Percentiles rank a stretch among this genome's conserved stretches.
Evolutionary conservation across 345 rosid species (phyloP).

Genomic region (Syzygium oleosum): DNA sequence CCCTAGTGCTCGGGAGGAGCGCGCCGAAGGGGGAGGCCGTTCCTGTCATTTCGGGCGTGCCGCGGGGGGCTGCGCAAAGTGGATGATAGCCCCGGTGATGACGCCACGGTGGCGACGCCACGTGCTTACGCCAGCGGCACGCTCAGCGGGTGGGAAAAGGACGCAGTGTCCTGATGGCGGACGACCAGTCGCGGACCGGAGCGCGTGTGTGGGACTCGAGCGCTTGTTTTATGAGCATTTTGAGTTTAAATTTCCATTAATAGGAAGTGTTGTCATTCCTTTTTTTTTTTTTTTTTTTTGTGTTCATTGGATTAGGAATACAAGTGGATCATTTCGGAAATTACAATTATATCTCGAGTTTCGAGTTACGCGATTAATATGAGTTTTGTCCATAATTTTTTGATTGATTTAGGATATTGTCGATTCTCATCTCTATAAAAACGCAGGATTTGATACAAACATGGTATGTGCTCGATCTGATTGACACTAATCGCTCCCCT

Average conservation of each 20-base stretch:
- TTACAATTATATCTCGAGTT: neutral
- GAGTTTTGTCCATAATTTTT: too few species aligned
- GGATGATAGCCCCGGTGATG: neutral
- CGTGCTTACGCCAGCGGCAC: neutral
- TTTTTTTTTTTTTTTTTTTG: too few species aligned
- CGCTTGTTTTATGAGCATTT: too few species aligned
- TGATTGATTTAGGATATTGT: neutral
- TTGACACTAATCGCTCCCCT: fast-evolving
- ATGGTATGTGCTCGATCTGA: neutral
- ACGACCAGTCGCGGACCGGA: neutral
- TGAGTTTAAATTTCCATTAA: neutral
- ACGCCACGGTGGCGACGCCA: neutral
- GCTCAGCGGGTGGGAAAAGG: neutral
- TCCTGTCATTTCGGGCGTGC: neutral
- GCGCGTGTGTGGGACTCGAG: neutral
- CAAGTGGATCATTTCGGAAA: too few species aligned
- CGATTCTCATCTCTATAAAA: neutral
- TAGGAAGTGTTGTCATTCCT: too few species aligned
- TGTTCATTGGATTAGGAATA: too few species aligned
- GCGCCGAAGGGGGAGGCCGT: neutral
- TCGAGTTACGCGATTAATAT: neutral
- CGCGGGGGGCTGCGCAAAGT: neutral
- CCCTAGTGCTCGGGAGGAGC: neutral
- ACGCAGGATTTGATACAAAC: fast-evolving
- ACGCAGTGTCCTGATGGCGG: neutral